Percentiles rank a stretch among this genome's conserved stretches.
These are phyloP conservation scores for Peronospora belbahrii DNA, from an alignment of 352 stramenopile species.

Conservation along the genomic window DNA sequence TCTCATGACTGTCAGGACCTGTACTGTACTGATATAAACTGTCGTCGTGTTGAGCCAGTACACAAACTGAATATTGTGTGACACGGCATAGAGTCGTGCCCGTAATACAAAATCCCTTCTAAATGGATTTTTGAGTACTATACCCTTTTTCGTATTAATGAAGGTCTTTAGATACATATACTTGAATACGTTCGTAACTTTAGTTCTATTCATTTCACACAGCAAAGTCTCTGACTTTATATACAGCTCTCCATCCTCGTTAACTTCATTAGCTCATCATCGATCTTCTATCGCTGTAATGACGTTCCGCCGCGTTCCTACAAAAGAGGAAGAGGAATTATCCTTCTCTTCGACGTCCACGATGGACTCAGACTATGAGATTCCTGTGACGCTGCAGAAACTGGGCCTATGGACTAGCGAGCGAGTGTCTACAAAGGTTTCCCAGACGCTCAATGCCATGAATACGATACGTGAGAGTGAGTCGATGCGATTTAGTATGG, in stretches of 20 bases:
- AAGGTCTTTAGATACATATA: background rate
- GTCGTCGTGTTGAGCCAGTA: background rate
- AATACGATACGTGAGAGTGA: constrained; percentile 67
- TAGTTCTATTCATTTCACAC: background rate
- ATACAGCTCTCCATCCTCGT: background rate
- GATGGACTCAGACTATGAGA: constrained; percentile 83
- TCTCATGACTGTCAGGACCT: too few relatives aligned
- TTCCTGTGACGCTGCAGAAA: constrained; percentile 55
- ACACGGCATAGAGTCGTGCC: constrained; percentile 10
- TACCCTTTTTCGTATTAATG: too few relatives aligned
- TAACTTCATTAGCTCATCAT: background rate
- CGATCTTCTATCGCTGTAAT: constrained; percentile 9
- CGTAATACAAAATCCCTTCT: background rate
- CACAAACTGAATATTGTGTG: constrained; percentile 17
- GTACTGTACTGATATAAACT: constrained; percentile 2
- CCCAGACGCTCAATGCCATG: constrained; percentile 50
- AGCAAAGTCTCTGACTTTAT: background rate
- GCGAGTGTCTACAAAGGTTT: constrained; percentile 58
- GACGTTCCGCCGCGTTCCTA: constrained; percentile 14
- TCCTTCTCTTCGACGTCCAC: constrained; percentile 76
- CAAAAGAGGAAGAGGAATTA: constrained; percentile 42
- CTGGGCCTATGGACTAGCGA: constrained; percentile 60
- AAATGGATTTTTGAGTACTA: too few relatives aligned
- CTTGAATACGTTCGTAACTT: background rate
- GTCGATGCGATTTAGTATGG: constrained; percentile 72